phyloP scores from a whole-genome alignment of 805 yeast genomes.

The Saturnispora bothae region DNA sequence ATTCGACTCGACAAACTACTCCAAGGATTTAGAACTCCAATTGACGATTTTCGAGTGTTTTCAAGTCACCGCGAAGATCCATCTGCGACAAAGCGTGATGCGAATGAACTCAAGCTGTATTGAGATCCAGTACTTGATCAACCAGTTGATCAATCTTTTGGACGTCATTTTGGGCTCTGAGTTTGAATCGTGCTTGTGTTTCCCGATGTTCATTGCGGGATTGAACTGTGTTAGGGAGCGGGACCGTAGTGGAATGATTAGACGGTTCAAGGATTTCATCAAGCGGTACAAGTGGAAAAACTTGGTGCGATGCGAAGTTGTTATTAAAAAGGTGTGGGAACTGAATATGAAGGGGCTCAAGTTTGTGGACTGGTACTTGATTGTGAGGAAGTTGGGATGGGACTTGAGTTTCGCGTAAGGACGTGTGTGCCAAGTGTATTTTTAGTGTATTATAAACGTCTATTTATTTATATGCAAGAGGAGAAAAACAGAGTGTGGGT shows the following conservation, averaged over 20 bases:
- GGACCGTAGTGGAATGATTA: conserved; percentile 43
- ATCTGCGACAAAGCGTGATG: conserved; percentile 55
- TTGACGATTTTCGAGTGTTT: conserved; percentile 61
- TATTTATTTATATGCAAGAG: neutral
- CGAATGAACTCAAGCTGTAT: conserved; percentile 49
- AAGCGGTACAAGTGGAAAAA: conserved; percentile 62
- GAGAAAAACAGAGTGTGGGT: neutral
- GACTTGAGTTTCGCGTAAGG: conserved; percentile 61
- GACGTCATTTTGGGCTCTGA: conserved; percentile 55
- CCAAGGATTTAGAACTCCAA: conserved; percentile 52
- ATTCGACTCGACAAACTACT: conserved; percentile 23
- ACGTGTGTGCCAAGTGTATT: neutral
- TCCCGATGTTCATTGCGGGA: conserved; percentile 73
- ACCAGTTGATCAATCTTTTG: conserved; percentile 43
- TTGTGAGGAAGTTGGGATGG: conserved; percentile 62
- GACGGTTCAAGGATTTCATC: conserved; percentile 45
- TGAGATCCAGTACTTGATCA: conserved; percentile 50
- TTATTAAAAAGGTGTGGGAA: conserved; percentile 41
- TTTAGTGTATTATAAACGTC: neutral
- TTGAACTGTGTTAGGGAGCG: conserved; percentile 45
- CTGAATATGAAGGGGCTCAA: conserved; percentile 40
- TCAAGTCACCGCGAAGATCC: conserved; percentile 58
- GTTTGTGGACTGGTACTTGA: conserved; percentile 63
- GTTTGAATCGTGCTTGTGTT: conserved; percentile 62
- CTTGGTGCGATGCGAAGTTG: conserved; percentile 32